Evolutionary conservation across 176 grass and related monocot species (phyloP).

Genomic region (Musa itinerans): DNA sequence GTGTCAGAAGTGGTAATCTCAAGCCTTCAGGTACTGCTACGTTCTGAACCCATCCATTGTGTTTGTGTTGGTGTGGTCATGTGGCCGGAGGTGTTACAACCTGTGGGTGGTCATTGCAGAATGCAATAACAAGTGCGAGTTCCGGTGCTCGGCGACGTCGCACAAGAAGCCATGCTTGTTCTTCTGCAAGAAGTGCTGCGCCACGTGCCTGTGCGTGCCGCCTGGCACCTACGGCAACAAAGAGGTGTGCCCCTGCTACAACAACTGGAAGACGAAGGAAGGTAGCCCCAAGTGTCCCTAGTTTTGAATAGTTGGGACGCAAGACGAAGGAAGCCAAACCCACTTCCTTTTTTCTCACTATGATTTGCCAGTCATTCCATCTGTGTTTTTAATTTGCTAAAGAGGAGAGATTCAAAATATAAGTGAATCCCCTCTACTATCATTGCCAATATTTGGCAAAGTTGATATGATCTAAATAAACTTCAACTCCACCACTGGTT

Average conservation of each 20-base stretch:
- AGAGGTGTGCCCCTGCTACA: slow-evolving; percentile 14
- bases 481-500: background rate
- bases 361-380: background rate
- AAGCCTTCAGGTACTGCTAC: background rate
- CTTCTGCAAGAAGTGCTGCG: slow-evolving; percentile 17
- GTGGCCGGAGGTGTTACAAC: background rate
- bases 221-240: slow-evolving; percentile 18
- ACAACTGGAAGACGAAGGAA: slow-evolving; percentile 25
- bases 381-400: background rate
- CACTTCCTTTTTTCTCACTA: background rate
- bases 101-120: background rate
- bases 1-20: background rate
- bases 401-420: slow-evolving; percentile 7
- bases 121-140: background rate
- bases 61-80: too few species aligned
- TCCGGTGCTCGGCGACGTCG: slow-evolving; percentile 17
- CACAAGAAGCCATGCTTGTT: slow-evolving; percentile 24
- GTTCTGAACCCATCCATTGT: background rate
- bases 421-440: slow-evolving; percentile 10
- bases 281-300: slow-evolving; percentile 17
- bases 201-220: slow-evolving; percentile 21
- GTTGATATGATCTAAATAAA: background rate
- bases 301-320: background rate
- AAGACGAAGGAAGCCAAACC: background rate
- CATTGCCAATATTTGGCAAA: background rate